These are phyloP conservation scores for Irpex sp. DNA, from an alignment of 1,284 basidiomycete species.

Conservation along the genomic window DNA sequence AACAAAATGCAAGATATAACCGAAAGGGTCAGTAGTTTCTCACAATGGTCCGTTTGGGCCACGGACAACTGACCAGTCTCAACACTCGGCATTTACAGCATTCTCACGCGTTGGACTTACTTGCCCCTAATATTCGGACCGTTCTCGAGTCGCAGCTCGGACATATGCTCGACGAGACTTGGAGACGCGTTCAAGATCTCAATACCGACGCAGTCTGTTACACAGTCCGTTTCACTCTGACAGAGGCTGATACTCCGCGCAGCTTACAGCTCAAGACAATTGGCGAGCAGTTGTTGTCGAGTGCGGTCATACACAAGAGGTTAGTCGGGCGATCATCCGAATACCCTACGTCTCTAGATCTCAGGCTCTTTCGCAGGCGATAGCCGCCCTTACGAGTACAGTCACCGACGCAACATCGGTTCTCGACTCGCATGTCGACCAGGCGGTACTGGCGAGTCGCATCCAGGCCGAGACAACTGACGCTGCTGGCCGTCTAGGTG, in stretches of 20 bases:
- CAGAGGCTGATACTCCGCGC: background rate
- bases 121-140: background rate
- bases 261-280: conserved; percentile 16
- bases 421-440: conserved; percentile 1
- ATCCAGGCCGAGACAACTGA: conserved; percentile 32
- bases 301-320: conserved; percentile 28
- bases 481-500: conserved; percentile 33
- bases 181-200: conserved; percentile 13
- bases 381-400: background rate
- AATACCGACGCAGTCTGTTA: conserved; percentile 12
- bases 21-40: too few species aligned
- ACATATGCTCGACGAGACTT: conserved; percentile 6
- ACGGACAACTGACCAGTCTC: background rate
- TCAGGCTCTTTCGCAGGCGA: background rate
- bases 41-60: too few species aligned
- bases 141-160: background rate
- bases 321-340: conserved; percentile 10
- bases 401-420: background rate
- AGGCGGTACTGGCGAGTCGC: conserved; percentile 27
- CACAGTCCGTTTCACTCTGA: conserved; percentile 21
- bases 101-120: background rate
- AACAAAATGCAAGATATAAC: too few species aligned
- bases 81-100: background rate
- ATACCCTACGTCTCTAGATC: background rate
- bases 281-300: conserved; percentile 23